phyloP scores from a whole-genome alignment of 2,329 filamentous ascomycete genomes.

The Passalora sequoiae region DNA sequence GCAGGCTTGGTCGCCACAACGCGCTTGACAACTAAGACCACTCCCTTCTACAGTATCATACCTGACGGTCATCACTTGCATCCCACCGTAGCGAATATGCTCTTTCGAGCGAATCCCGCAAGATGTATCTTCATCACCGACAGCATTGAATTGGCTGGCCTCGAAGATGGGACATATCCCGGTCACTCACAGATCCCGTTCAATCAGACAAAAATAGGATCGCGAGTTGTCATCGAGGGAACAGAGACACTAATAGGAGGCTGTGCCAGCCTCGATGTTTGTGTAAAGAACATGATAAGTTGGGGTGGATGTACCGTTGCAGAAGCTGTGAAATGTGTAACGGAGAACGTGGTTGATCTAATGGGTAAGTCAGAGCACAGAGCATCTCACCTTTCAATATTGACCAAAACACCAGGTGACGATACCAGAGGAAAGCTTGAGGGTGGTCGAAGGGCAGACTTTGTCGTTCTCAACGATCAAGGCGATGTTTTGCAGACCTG shows the following conservation, averaged over 20 bases:
- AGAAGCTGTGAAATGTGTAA: constrained; percentile 46
- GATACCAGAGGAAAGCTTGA: constrained; percentile 41
- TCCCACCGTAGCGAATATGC: constrained; percentile 45
- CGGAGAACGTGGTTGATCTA: constrained; percentile 48
- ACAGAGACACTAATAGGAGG: constrained; percentile 53
- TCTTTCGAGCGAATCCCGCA: constrained; percentile 44
- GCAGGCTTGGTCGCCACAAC: constrained; percentile 39
- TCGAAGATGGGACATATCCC: constrained; percentile 49
- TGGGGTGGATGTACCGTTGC: constrained; percentile 46
- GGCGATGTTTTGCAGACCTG: constrained; percentile 48
- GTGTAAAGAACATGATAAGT: constrained; percentile 45
- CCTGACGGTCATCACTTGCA: constrained; percentile 53
- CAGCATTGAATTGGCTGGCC: constrained; percentile 50
- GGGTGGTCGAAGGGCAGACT: constrained; percentile 45
- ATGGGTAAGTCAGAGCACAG: constrained; percentile 43
- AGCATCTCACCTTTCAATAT: too few relatives aligned
- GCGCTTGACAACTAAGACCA: constrained; percentile 15
- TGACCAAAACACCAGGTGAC: constrained; percentile 26
- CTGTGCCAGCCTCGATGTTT: constrained; percentile 48
- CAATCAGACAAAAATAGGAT: constrained; percentile 47
- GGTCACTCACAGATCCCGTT: constrained; percentile 48
- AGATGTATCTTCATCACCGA: constrained; percentile 52
- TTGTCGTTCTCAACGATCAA: constrained; percentile 44
- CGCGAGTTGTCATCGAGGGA: constrained; percentile 47
- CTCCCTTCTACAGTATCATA: constrained; percentile 51